phyloP scores from a whole-genome alignment of 768 basidiomycete species.

The Auricularia sp. region DNA sequence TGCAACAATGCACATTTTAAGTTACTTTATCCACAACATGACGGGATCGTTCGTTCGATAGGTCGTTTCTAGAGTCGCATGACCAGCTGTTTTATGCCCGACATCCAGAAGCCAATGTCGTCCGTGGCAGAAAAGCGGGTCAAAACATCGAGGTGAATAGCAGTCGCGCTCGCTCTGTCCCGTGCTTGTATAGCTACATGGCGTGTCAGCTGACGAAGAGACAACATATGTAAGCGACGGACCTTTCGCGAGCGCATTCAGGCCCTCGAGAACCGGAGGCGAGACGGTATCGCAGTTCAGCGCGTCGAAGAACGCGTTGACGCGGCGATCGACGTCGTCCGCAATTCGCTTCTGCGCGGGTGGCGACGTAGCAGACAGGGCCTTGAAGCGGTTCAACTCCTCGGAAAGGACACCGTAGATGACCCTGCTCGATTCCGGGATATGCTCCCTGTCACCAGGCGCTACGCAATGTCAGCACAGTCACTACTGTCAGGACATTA shows the following conservation, averaged over 20 bases:
- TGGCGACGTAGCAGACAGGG: constrained; percentile 34
- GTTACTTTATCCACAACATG: neutral
- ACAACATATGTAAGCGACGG: constrained; percentile 8
- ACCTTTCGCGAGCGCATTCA: constrained; percentile 69
- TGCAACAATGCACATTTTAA: neutral
- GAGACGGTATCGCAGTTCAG: constrained; percentile 83
- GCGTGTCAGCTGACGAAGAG: constrained; percentile 3
- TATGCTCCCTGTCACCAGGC: constrained; percentile 85
- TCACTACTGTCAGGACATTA: neutral
- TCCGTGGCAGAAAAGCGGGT: constrained; percentile 70
- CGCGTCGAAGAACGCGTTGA: constrained; percentile 83
- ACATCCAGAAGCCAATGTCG: constrained; percentile 82
- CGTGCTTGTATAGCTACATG: constrained; percentile 65
- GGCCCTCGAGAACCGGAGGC: constrained; percentile 54
- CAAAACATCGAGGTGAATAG: constrained; percentile 78
- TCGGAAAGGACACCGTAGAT: constrained; percentile 57
- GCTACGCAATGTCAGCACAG: constrained; percentile 34
- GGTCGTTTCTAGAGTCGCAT: constrained; percentile 38
- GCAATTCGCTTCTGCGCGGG: constrained; percentile 74
- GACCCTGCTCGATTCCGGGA: constrained; percentile 56
- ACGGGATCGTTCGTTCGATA: neutral
- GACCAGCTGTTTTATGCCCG: constrained; percentile 82
- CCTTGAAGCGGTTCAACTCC: constrained; percentile 57
- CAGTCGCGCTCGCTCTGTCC: constrained; percentile 67
- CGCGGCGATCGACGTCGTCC: constrained; percentile 77